Conservation (phyloP, 2,329 filamentous ascomycete species). For the Scedosporium boydii region DNA sequence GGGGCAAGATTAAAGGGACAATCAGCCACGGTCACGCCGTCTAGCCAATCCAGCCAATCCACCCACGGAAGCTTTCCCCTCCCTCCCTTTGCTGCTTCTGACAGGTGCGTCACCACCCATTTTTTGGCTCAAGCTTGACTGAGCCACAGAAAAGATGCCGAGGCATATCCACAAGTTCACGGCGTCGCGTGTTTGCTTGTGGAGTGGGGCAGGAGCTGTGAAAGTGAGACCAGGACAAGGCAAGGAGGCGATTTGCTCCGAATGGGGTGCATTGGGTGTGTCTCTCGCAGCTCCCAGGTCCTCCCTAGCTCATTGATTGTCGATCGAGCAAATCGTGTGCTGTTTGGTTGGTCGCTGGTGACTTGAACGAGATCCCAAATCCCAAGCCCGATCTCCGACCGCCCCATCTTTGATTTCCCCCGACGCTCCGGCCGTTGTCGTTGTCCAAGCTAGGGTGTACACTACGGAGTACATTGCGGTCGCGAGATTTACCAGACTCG, state of each 20-base stretch:
- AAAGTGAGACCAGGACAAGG: neutral
- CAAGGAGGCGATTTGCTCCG: neutral
- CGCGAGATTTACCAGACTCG: neutral
- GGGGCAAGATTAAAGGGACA: too few relatives aligned
- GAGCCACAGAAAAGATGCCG: neutral
- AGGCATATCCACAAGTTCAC: neutral
- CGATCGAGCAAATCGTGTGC: neutral
- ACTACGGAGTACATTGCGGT: neutral
- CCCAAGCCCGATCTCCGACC: neutral
- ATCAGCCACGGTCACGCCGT: too few relatives aligned
- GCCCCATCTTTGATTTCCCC: neutral
- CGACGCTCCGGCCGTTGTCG: neutral
- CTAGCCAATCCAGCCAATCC: too few relatives aligned
- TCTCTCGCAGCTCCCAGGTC: neutral
- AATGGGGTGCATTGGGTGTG: too few relatives aligned
- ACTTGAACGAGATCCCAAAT: neutral
- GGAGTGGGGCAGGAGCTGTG: neutral
- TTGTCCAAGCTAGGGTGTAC: neutral
- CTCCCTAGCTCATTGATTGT: too few relatives aligned
- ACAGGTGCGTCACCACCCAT: neutral
- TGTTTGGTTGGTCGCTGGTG: neutral
- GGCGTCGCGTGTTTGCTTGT: neutral
- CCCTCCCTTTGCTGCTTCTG: neutral
- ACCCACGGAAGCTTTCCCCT: neutral
- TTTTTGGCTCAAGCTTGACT: neutral